phyloP scores from a whole-genome alignment of 1,284 basidiomycete species.

The Trichosporon asahii region DNA sequence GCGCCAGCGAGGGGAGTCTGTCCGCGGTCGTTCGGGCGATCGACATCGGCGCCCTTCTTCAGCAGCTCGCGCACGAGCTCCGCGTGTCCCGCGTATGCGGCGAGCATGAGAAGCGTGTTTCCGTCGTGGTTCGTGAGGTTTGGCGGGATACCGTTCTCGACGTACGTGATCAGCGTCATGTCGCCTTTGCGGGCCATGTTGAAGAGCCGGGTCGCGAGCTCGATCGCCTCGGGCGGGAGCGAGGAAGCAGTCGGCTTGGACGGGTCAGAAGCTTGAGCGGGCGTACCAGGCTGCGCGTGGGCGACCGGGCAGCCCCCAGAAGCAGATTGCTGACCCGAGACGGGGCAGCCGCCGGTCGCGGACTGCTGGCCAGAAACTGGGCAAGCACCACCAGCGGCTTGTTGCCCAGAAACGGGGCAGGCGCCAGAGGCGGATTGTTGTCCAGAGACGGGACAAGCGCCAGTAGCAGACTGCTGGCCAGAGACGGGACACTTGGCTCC shows the following conservation, averaged over 20 bases:
- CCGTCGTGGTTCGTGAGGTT: slow-evolving; percentile 76
- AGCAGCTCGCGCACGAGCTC: slow-evolving; percentile 60
- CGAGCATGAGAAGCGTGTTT: slow-evolving; percentile 77
- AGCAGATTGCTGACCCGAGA: background rate
- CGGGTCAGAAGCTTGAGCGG: background rate
- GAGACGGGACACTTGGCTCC: slow-evolving; percentile 1
- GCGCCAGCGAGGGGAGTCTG: slow-evolving; percentile 80
- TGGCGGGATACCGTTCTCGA: slow-evolving; percentile 69
- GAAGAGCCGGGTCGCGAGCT: slow-evolving; percentile 72
- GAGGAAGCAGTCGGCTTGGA: slow-evolving; percentile 4
- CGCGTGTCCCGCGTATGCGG: slow-evolving; percentile 70
- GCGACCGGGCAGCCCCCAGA: background rate
- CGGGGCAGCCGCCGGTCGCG: background rate
- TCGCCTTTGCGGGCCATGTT: slow-evolving; percentile 67
- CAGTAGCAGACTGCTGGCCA: background rate
- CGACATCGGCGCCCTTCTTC: slow-evolving; percentile 62
- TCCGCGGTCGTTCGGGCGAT: slow-evolving; percentile 68
- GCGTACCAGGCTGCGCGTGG: background rate
- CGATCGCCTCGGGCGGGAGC: slow-evolving; percentile 56
- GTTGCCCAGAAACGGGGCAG: background rate
- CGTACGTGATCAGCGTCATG: slow-evolving; percentile 58
- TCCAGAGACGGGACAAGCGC: background rate
- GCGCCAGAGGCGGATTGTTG: background rate
- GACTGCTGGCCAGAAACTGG: too few relatives aligned
- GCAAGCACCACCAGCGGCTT: too few relatives aligned